phyloP scores from a whole-genome alignment of 257 asterid species.

The Forsythia suspensa region DNA sequence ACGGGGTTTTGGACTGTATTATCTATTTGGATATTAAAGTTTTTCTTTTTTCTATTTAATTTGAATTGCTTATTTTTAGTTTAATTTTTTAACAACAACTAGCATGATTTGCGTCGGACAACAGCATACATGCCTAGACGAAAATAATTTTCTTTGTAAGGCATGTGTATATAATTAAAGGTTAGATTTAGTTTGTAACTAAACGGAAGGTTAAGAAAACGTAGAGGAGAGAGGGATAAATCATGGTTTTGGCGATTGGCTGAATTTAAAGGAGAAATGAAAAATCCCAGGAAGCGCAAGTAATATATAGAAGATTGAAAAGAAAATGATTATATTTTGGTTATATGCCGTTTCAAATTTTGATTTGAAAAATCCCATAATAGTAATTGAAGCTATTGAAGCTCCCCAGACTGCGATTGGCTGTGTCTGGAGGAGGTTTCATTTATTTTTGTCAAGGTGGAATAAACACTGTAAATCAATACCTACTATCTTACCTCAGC shows the following conservation, averaged over 20 bases:
- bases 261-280: neutral
- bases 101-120: neutral
- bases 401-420: neutral
- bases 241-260: neutral
- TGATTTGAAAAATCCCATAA: neutral
- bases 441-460: neutral
- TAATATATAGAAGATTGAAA: neutral
- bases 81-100: neutral
- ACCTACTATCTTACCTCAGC: neutral
- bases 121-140: neutral
- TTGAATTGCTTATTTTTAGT: neutral
- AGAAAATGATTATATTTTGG: neutral
- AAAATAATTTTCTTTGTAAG: neutral
- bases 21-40: neutral
- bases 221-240: neutral
- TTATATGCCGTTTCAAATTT: neutral
- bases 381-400: neutral
- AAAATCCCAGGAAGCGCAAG: neutral
- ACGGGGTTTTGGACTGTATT: neutral
- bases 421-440: neutral
- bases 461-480: neutral
- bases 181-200: neutral
- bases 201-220: neutral
- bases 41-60: neutral
- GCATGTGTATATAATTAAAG: neutral